Evolutionary conservation across 306 rosid genomes (phyloP), one percentile per base, ranked within the genome.

Genomic region (Crataegus laevigata): DNA sequence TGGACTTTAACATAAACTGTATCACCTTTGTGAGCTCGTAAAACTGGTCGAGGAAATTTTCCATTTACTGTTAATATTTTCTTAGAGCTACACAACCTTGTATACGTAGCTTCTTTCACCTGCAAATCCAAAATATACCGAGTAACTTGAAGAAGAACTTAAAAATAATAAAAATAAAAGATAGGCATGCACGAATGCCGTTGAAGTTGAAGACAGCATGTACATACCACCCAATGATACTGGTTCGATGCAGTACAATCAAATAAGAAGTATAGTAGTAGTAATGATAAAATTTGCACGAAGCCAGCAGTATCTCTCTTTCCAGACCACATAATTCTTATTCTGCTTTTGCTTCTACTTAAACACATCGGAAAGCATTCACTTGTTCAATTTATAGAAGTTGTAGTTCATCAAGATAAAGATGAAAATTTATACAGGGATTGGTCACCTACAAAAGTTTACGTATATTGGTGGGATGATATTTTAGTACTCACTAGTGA

Each of bases 11-110:
- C 92, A 45, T 71, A 73, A 63, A 88, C 81, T 24, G 85, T 90
- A 38, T 90, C 90, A 30, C 89, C 92, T 73, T 69, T 79, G 6
- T 36, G 74, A 34, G 59, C 92, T 42, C 54, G 61, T 45, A 86
- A 62, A 0, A 82, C 85, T 79, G 92, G 90, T 52, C 96, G 92
- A 0, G 96, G 92, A 80, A 84, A 88, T 65, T 84, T 60, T 15
- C 92, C 89, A n/a, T 90, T 87, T 4, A 87, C 86, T 0, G 90
- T 90, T 80, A 90, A 77, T 34, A 90, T 84, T 10, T 82, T 82
- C 79, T 90, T 90, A 11, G 85, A 78, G 69, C 82, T 77, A 78
- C 96, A 86, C 3, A 90, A 81, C 75, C 87, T 84, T 68, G 78
- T 87, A 79, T 65, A 85, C 0, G 84, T 62, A n/a, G 81, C 73